Percentiles rank a stretch among this genome's conserved stretches.
These are phyloP conservation scores for Stemphylium vesicarium DNA, from an alignment of 2,329 filamentous ascomycete genomes.

Conservation along the genomic window DNA sequence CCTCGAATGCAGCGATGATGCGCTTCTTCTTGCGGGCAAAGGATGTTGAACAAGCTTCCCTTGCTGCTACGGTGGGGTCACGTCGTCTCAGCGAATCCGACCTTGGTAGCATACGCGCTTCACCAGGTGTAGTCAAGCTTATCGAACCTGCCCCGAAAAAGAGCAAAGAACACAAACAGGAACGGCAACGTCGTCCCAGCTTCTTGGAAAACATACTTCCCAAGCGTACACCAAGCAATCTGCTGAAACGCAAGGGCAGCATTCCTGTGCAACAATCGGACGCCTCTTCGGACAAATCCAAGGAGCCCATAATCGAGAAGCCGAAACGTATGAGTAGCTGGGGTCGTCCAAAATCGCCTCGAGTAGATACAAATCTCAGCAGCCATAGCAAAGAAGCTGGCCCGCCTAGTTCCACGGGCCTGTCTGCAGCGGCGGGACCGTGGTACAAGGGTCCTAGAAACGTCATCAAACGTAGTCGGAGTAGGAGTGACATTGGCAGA, in stretches of 20 bases:
- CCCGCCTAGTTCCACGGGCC: slow-evolving; percentile 53
- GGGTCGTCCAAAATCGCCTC: slow-evolving; percentile 50
- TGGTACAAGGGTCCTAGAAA: slow-evolving; percentile 49
- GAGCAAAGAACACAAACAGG: slow-evolving; percentile 45
- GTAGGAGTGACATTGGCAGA: slow-evolving; percentile 61
- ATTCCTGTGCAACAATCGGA: slow-evolving; percentile 42
- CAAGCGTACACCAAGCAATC: slow-evolving; percentile 52
- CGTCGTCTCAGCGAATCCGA: slow-evolving; percentile 69
- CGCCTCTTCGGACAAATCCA: slow-evolving; percentile 32
- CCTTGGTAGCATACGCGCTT: slow-evolving; percentile 64
- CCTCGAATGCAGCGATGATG: slow-evolving; percentile 62
- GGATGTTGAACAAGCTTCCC: slow-evolving; percentile 61
- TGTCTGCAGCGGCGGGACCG: slow-evolving; percentile 43
- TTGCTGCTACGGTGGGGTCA: slow-evolving; percentile 74
- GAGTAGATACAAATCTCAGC: slow-evolving; percentile 48
- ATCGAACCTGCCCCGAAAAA: slow-evolving; percentile 56
- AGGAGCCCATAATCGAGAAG: slow-evolving; percentile 41
- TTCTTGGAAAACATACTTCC: slow-evolving; percentile 57
- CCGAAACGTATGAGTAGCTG: slow-evolving; percentile 52
- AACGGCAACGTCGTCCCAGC: slow-evolving; percentile 58
- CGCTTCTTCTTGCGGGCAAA: slow-evolving; percentile 57
- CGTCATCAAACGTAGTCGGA: slow-evolving; percentile 59
- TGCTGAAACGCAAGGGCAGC: slow-evolving; percentile 57
- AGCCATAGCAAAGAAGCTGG: slow-evolving; percentile 61
- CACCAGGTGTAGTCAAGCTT: slow-evolving; percentile 66